Base-by-base conservation (phyloP, 805 yeast genomes). In the Saturnispora mendoncae region DNA sequence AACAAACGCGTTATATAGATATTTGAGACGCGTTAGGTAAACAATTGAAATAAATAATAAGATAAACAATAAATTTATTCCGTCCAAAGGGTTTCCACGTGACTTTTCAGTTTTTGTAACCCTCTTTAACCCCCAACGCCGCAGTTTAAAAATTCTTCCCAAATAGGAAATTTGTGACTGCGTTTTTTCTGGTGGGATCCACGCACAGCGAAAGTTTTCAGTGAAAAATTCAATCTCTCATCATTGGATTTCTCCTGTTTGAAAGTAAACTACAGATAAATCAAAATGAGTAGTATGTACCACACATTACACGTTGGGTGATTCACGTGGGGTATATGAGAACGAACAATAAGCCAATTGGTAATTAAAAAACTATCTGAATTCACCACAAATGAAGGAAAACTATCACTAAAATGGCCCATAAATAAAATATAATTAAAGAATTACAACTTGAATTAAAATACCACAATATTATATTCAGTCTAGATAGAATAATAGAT, bases 241-340 rank as follows among this genome's bases (percentile, higher is more conserved):
- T 6, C 10, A 23, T 23, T 23, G 26, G 31, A 19, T 27, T 34
- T 15, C 12, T 24, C 21, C 21, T 26, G 26, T 15, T 15, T 32
- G 18, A 14, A 25, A 24, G 13, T 32, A 34, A 24, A 27, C 19
- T 27, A 39, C 37, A 39, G 13, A 20, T 32, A 39, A 33, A 24
- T 39, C 37, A 39, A 39, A 39, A 39, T 39, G 42, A 29, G 42
- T 39, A 39, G 42, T 39, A 39, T 39, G 42, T 39, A 39, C 25
- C 20, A 15, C 27, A 18, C 37, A n/a, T n/a, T n/a, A n/a, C n/a
- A n/a, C n/a, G n/a, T n/a, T n/a, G n/a, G n/a, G n/a, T n/a, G n/a
- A n/a, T n/a, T n/a, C n/a, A n/a, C n/a, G 10, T 30, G 17, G 33
- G 18, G 14, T n/a, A 21, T 20, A 23, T 55, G 48, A 39, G 25